These are phyloP conservation scores for Globisporangium spinosum DNA, from an alignment of 352 stramenopile genomes.

Conservation along the genomic window DNA sequence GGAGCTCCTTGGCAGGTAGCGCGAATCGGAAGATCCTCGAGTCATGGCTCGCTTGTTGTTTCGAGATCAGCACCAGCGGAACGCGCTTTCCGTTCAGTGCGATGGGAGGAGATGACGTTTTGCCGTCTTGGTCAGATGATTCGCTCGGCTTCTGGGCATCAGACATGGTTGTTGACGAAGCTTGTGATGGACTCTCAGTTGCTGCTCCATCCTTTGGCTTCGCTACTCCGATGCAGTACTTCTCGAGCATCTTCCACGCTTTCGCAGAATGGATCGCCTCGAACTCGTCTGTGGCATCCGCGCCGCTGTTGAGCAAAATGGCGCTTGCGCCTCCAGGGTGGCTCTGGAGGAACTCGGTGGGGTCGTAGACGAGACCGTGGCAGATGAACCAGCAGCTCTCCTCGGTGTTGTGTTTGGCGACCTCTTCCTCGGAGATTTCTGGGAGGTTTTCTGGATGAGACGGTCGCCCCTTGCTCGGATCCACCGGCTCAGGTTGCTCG, in stretches of 20 bases:
- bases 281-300: slow-evolving; percentile 92
- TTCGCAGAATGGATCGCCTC: slow-evolving; percentile 91
- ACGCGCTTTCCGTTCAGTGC: slow-evolving; percentile 22
- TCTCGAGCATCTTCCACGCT: slow-evolving; percentile 86
- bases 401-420: slow-evolving; percentile 87
- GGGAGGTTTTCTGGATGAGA: slow-evolving; percentile 18
- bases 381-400: slow-evolving; percentile 93
- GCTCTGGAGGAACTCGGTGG: slow-evolving; percentile 88
- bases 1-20: slow-evolving; percentile 64
- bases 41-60: slow-evolving; percentile 67
- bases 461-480: not conserved
- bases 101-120: not conserved
- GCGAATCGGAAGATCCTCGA: slow-evolving; percentile 86
- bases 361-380: slow-evolving; percentile 92
- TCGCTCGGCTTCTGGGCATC: not conserved
- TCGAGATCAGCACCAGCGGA: slow-evolving; percentile 42
- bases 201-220: not conserved
- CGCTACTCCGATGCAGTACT: slow-evolving; percentile 88
- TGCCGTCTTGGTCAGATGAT: not conserved
- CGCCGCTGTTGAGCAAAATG: slow-evolving; percentile 82
- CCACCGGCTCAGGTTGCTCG: not conserved
- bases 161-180: not conserved
- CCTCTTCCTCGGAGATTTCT: slow-evolving; percentile 49
- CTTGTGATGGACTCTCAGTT: not conserved
- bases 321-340: slow-evolving; percentile 74